These are phyloP conservation scores for Kodamaea lidongshanica DNA, from an alignment of 805 yeast genomes.

Conservation along the genomic window DNA sequence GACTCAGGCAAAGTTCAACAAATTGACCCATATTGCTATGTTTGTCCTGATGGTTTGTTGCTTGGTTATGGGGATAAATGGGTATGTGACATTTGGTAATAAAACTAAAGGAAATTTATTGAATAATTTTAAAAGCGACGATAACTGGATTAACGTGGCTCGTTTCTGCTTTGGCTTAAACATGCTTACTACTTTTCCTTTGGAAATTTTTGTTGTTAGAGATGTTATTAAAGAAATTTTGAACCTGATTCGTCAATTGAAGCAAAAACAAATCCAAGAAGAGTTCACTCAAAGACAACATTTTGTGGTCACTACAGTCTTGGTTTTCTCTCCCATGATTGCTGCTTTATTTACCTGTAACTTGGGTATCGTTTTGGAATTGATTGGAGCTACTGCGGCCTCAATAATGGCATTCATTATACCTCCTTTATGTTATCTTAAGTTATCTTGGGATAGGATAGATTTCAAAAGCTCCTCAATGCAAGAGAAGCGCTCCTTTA, in stretches of 20 bases:
- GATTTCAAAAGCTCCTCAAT: constrained; percentile 22
- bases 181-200: constrained; percentile 87
- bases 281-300: constrained; percentile 48
- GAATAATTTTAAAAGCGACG: constrained; percentile 78
- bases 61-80: constrained; percentile 70
- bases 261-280: constrained; percentile 14
- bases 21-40: constrained; percentile 79
- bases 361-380: constrained; percentile 80
- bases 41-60: constrained; percentile 75
- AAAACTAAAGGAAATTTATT: constrained; percentile 80
- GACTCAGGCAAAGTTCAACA: constrained; percentile 66
- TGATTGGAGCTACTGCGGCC: constrained; percentile 91
- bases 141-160: constrained; percentile 74
- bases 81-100: constrained; percentile 68
- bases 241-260: constrained; percentile 5
- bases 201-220: constrained; percentile 84
- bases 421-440: constrained; percentile 79
- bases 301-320: constrained; percentile 53
- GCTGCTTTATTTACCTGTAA: constrained; percentile 79
- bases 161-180: constrained; percentile 86
- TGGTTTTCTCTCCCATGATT: constrained; percentile 65
- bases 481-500: constrained; percentile 22
- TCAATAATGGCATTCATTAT: constrained; percentile 86
- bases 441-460: constrained; percentile 46
- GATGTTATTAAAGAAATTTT: constrained; percentile 73